Conservation (phyloP, 129 eudicot species). For the Artemisia annua region DNA sequence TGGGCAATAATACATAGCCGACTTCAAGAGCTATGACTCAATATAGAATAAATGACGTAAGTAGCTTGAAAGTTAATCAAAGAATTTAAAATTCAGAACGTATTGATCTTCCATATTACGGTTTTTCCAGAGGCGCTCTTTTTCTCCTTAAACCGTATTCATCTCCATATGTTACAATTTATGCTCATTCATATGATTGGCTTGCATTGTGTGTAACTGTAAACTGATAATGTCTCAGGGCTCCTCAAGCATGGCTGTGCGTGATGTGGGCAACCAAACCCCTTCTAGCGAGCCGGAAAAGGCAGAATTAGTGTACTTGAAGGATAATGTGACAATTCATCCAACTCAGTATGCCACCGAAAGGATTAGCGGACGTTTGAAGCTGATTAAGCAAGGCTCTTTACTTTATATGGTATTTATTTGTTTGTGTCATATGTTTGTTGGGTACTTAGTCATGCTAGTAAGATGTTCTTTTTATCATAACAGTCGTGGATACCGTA, state of each 20-base stretch:
- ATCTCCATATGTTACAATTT: too few species aligned
- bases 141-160: too few species aligned
- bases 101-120: too few species aligned
- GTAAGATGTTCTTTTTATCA: constrained; percentile 16
- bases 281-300: constrained; percentile 61
- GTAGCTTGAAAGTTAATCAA: too few species aligned
- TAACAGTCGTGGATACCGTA: constrained; percentile 96
- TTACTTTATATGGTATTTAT: constrained; percentile 60
- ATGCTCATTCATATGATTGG: too few species aligned
- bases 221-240: constrained; percentile 40
- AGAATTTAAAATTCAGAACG: too few species aligned
- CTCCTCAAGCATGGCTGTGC: constrained; percentile 52
- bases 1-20: too few species aligned
- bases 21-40: too few species aligned
- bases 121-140: too few species aligned
- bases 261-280: constrained; percentile 54
- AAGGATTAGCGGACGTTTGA: constrained; percentile 85
- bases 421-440: not conserved
- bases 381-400: constrained; percentile 70
- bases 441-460: constrained; percentile 3
- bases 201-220: too few species aligned
- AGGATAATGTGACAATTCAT: constrained; percentile 87
- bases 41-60: too few species aligned
- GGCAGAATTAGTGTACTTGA: constrained; percentile 61
- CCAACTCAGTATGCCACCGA: constrained; percentile 78